Base-by-base conservation (phyloP, 2,329 filamentous ascomycete species). In the Rutstroemia sp. region DNA sequence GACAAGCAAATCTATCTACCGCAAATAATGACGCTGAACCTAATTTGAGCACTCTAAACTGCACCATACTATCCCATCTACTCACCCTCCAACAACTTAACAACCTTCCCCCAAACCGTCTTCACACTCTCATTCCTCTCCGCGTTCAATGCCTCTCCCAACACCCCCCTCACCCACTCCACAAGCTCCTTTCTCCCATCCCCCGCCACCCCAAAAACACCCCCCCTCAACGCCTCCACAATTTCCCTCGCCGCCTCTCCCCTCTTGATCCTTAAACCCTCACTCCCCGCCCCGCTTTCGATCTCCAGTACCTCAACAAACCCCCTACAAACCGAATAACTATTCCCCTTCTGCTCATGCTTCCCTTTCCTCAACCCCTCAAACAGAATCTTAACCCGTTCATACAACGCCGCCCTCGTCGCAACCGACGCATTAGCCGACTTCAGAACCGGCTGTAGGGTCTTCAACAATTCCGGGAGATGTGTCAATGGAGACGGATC, bases 161-260 rank as follows among this genome's bases (percentile, higher is more conserved):
- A 23, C 41, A 59, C 23, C 21, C 58, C 56, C 46, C 56, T 65
- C 51, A 69, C 66, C 14, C 59, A 57, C 30, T 44, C 48, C 44
- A 57, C 62, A 34, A 60, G 60, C 16, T 57, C 59, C 17, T 61
- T 59, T 51, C 62, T 62, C 2, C 58, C 64, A 7, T 66, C 63
- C 27, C 45, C 52, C n/a, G 48, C 58, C 54, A 54, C 57, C 1
- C 68, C 68, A 59, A 69, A 69, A 0, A 67, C 58, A 2, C 65
- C 67, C 21, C 57, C 59, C 6, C 52, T 51, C 37, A 67, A 51
- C 5, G 65, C 64, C 46, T 62, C 58, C 4, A 64, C 61, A 7
- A 70, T 61, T 54, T 61, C 61, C 30, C 67, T 65, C 10, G 66
- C 67, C 27, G 69, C 68, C 42, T 71, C 68, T 1, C 58, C 65